Evolutionary conservation across 345 rosid genomes (phyloP).

Genomic region (Pistacia integerrima): DNA sequence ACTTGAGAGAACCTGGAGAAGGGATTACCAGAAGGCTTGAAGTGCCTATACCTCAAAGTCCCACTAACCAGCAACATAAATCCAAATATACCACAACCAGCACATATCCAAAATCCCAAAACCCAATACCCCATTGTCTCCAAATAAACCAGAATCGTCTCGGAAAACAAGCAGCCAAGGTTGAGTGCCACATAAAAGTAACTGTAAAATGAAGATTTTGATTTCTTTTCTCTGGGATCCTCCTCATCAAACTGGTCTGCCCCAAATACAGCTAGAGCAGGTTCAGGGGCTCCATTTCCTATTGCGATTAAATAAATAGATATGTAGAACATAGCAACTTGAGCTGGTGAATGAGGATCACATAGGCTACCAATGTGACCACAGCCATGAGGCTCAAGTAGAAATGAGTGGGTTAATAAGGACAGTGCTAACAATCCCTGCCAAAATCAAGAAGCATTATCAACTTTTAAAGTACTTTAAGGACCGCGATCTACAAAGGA

Average conservation of each 20-base stretch:
- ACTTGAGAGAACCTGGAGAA: conserved; percentile 33
- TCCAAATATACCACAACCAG: conserved; percentile 20
- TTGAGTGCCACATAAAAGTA: conserved; percentile 42
- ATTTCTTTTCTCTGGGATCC: conserved; percentile 34
- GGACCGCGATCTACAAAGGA: too few species aligned
- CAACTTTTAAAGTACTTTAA: background rate
- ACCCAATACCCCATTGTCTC: conserved; percentile 41
- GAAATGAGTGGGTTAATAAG: conserved; percentile 23
- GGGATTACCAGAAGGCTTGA: conserved; percentile 41
- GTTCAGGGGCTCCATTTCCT: conserved; percentile 35
- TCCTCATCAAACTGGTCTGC: conserved; percentile 53
- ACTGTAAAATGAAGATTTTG: conserved; percentile 37
- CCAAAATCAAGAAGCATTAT: background rate
- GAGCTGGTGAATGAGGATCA: conserved; percentile 27
- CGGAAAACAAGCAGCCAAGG: conserved; percentile 41
- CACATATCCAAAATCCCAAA: conserved; percentile 38
- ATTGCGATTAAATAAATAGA: conserved; percentile 34
- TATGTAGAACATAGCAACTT: conserved; percentile 25
- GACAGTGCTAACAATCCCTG: conserved; percentile 32
- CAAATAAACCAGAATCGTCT: conserved; percentile 37
- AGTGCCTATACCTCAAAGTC: conserved; percentile 28
- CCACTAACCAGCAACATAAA: conserved; percentile 28
- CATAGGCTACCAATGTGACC: conserved; percentile 28
- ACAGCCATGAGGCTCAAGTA: conserved; percentile 33
- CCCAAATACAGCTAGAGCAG: conserved; percentile 37